Evolutionary conservation across 495 filamentous ascomycete species (phyloP), one percentile per base, ranked within the genome.

Genomic region (Patellaria atrata): DNA sequence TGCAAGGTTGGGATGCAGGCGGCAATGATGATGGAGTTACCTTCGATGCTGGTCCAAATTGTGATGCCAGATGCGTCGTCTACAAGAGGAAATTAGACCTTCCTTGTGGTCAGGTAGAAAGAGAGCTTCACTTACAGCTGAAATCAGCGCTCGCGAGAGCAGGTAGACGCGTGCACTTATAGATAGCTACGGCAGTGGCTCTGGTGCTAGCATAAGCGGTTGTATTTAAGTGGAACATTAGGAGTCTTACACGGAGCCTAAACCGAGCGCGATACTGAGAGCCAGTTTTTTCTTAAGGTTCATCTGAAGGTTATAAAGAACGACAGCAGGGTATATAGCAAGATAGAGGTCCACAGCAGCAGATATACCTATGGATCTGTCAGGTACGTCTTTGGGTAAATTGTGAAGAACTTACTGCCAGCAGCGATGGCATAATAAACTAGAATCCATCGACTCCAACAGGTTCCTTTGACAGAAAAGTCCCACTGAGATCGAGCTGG

Each of bases 1-100:
- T 57, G 58, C 5, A 63, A 44, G 32, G 55, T 59, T 4, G 60
- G 60, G 19, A 63, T 60, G 51, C 60, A 60, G 14, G 59, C 57
- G 18, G 57, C 57, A 30, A 63, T 56, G 22, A 59, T 48, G 33
- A 61, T 56, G 35, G 61, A 44, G 46, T 61, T 41, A 37, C 59
- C 52, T 48, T 63, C 60, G 32, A 63, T 46, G 23, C 58, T 60
- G 20, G 57, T 59, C 57, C 56, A 61, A 12, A 59, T 44, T 12
- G 55, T 49, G 10, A 59, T 49, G 19, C 52, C 43, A 20, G 45
- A 51, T 13, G 56, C 58, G 36, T 45, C 55, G 27, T 57, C 57
- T 60, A 27, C 8, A 12, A 26, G 23, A 26, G 8, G 23, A 8
- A 12, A 26, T 8, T 12, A 26, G 8, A 26, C 8, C 23, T 12